These are phyloP conservation scores for Novymonas esmeraldas DNA, from an alignment of 208 protist genomes.

Conservation along the genomic window DNA sequence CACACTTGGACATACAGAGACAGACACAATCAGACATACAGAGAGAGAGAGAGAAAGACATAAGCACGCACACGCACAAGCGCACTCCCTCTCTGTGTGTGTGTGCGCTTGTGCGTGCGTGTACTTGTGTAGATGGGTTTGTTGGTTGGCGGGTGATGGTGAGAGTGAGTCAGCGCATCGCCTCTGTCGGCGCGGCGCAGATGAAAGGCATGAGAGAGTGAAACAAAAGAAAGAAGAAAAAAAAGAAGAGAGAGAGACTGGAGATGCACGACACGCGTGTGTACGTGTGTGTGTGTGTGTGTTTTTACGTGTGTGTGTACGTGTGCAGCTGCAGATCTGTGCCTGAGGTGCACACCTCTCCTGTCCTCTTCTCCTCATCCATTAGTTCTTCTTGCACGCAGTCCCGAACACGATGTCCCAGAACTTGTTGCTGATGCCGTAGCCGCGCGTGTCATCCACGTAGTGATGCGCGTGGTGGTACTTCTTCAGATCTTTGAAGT, in stretches of 20 bases:
- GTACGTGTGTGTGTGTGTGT: too few relatives aligned
- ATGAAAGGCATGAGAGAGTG: background rate
- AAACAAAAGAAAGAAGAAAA: background rate
- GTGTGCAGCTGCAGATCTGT: too few relatives aligned
- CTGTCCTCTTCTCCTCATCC: background rate
- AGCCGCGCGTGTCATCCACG: constrained; percentile 44
- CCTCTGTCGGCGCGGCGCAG: background rate
- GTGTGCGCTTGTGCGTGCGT: too few relatives aligned
- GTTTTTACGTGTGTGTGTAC: too few relatives aligned
- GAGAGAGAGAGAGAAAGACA: background rate
- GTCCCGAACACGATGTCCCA: constrained; percentile 55
- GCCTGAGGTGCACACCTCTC: too few relatives aligned
- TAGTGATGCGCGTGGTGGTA: constrained; percentile 68
- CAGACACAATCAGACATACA: background rate
- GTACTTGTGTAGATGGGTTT: too few relatives aligned
- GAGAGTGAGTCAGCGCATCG: too few relatives aligned
- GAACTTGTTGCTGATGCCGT: constrained; percentile 51
- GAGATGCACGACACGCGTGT: background rate
- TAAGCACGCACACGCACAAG: background rate
- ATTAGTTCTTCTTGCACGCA: constrained; percentile 41
- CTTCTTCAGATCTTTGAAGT: constrained; percentile 57
- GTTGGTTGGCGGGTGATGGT: too few relatives aligned
- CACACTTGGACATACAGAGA: background rate
- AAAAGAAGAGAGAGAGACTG: background rate
- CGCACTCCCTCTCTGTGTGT: background rate